Conservation (phyloP, 148 eudicot species). For the Rhododendron mucronatum region DNA sequence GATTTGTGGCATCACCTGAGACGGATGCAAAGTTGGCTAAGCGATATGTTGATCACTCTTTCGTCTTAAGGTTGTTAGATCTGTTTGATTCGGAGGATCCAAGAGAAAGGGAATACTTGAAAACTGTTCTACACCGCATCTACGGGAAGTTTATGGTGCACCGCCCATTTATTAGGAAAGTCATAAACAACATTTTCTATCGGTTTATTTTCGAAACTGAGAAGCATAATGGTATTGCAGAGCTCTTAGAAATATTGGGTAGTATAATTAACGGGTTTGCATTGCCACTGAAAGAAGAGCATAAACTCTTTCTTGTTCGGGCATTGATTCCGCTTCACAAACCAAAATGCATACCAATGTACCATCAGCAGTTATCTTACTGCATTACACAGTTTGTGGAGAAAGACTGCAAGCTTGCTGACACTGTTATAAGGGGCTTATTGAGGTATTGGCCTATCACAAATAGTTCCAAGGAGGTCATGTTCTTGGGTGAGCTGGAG, state of each 20-base stretch:
- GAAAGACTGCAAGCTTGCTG: slow-evolving; percentile 85
- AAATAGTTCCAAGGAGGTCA: slow-evolving; percentile 86
- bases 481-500: slow-evolving; percentile 80
- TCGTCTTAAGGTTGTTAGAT: slow-evolving; percentile 61
- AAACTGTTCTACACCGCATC: slow-evolving; percentile 72
- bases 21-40: slow-evolving; percentile 80
- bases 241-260: slow-evolving; percentile 80
- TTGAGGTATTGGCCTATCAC: slow-evolving; percentile 82
- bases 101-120: slow-evolving; percentile 74
- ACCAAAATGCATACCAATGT: slow-evolving; percentile 66
- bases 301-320: slow-evolving; percentile 71
- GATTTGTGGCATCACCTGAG: slow-evolving; percentile 82
- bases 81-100: slow-evolving; percentile 81
- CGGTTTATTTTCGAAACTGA: slow-evolving; percentile 76
- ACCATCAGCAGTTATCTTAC: slow-evolving; percentile 84
- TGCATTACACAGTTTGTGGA: slow-evolving; percentile 83
- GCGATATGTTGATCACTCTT: slow-evolving; percentile 69
- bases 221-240: slow-evolving; percentile 82
- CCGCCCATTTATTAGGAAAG: slow-evolving; percentile 70
- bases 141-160: slow-evolving; percentile 90
- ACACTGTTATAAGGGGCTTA: slow-evolving; percentile 73
- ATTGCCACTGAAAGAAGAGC: slow-evolving; percentile 80
- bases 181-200: slow-evolving; percentile 77
- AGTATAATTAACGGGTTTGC: slow-evolving; percentile 85
- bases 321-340: slow-evolving; percentile 78